Evolutionary conservation across 805 yeast genomes (phyloP), one percentile per base, ranked within the genome.

Genomic region (Metschnikowia peoriensis): DNA sequence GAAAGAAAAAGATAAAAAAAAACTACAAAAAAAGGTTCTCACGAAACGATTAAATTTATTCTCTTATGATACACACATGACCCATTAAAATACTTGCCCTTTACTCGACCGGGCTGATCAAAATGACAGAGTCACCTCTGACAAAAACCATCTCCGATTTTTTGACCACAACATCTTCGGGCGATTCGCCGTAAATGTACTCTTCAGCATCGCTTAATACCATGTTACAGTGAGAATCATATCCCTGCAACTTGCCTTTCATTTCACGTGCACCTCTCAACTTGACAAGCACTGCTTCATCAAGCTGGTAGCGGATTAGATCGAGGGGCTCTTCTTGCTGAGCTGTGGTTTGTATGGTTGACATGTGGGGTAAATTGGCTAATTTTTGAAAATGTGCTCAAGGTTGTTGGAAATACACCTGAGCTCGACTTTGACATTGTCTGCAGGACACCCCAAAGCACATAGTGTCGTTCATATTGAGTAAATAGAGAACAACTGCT

Each of bases 91-190:
- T 16, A 10, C 17, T 16, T 32, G 16, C 16, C 28, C 9, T 10
- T 39, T 49, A 54, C 29, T 62, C 58, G 16, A 66, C 55, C 15
- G 79, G 77, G 49, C 87, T 84, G 49, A 94, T 85, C 60, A 92
- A 78, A 47, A 96, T 89, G 42, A 94, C 98, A 2, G 96, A 85
- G 71, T 94, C 99, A n/a, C 99, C 99, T 74, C 99, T 85, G 14
- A 94, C 92, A 71, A 93, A 93, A 41, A 94, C 84, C 91, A 94
- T 89, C 51, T 89, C 97, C 15, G 90, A 80, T 56, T 79, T 78
- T 64, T 84, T 87, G 16, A 72, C 73, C n/a, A 57, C 62, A 2
- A 73, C 72, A 44, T 77, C 78, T 32, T 68, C 65, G 4, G 72
- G 80, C n/a, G 55, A 61, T 4, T 77, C 81, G 38, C 76, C 75